Evolutionary conservation across 75 land plant genomes (phyloP).

Genomic region (Chamaecyparis obtusa): DNA sequence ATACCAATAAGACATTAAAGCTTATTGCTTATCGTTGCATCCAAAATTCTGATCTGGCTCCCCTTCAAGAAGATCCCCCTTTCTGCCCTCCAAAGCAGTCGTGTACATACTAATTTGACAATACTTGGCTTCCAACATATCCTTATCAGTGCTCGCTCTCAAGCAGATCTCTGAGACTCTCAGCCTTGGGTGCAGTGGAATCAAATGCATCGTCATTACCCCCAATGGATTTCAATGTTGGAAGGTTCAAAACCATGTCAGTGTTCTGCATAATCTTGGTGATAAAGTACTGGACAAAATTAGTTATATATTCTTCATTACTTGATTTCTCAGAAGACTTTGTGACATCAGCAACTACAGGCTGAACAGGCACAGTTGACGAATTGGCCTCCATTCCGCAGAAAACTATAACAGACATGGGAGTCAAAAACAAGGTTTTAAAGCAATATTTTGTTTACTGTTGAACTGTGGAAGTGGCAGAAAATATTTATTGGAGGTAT

Average conservation of each 20-base stretch:
- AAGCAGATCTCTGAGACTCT: conserved; percentile 79
- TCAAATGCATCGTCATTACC: conserved; percentile 93
- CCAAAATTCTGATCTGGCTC: conserved; percentile 73
- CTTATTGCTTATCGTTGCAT: conserved; percentile 94
- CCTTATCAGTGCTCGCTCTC: conserved; percentile 97
- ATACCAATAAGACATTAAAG: conserved; percentile 88
- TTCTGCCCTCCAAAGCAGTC: conserved; percentile 92
- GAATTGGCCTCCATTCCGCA: conserved; percentile 98
- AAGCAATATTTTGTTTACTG: too few relatives aligned
- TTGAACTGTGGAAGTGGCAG: too few relatives aligned
- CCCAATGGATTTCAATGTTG: conserved; percentile 33
- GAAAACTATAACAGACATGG: conserved; percentile 90
- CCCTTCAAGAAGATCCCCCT: conserved; percentile 77
- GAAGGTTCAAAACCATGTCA: conserved; percentile 82
- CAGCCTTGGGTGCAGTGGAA: conserved; percentile 65
- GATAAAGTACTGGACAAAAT: conserved; percentile 93
- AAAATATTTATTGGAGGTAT: too few relatives aligned
- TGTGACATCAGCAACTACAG: conserved; percentile 91
- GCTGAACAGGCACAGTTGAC: conserved; percentile 87
- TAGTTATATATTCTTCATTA: conserved; percentile 52
- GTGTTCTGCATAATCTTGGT: conserved; percentile 90
- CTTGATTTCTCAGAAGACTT: conserved; percentile 61
- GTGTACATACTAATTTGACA: conserved; percentile 99
- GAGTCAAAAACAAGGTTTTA: too few relatives aligned
- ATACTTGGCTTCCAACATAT: conserved; percentile 96